Base-by-base conservation (phyloP, 352 stramenopile species). In the Phytophthora niederhauseri region DNA sequence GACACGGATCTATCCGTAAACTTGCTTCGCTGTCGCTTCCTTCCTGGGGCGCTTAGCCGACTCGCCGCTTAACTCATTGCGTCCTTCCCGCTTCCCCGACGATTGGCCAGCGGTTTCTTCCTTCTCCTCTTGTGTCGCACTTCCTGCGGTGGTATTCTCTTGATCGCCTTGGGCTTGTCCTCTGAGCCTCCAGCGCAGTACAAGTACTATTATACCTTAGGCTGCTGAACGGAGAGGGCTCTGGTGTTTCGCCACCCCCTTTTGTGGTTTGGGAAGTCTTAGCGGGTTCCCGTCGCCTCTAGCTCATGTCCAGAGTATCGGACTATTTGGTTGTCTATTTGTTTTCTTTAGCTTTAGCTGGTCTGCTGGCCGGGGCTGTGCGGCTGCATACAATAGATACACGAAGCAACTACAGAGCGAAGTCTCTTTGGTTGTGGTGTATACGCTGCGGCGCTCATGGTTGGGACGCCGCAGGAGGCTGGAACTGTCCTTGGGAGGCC, bases 261-360 rank as follows among this genome's bases (percentile, higher is more conserved):
- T 7, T 34, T 34, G 30, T 9, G 0, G 30, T 12, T 34, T 0
- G 7, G 30, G 30, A 12, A 11, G 30, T 34, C 28, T 31, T 34
- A 11, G 30, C 6, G 30, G 30, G 6, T 31, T 31, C 28, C 28
- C 28, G 28, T 31, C 34, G 34, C 12, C 11, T 41, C 34, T 43
- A 43, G 28, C 28, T 31, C 28, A 31, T 31, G 6, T 31, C 28
- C 34, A 17, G 46, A 53, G 46, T 53, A 34, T 19, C 2, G 46
- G 73, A 62, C 59, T 70, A 61, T 48, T 54, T 66, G 43, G 57
- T 54, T 68, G 53, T 77, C 70, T 77, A 77, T 75, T 69, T 72
- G 57, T 72, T 76, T 24, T 61, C 66, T 67, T 74, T 45, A 58
- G 31, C 24, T 60, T 45, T 19, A 45, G 36, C 17, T 45, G 54